A percentile compares a stretch with the other conserved stretches of the same genome.
These are phyloP conservation scores for Mycena maculata DNA, from an alignment of 768 basidiomycete genomes.

Conservation along the genomic window DNA sequence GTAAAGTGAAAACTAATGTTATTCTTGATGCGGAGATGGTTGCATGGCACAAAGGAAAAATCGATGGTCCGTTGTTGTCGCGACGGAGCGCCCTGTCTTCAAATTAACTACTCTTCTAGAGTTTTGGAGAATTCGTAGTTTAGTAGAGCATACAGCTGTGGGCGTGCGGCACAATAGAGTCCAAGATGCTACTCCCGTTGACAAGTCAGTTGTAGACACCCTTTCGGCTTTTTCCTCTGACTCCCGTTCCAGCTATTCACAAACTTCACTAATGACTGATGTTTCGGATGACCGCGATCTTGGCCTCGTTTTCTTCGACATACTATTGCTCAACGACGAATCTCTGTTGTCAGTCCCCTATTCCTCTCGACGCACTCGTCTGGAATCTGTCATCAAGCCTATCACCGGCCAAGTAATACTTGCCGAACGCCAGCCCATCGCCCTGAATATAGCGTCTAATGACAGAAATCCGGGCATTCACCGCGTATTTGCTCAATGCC, in stretches of 20 bases:
- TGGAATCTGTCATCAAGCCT: constrained; percentile 66
- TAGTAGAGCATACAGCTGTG: constrained; percentile 70
- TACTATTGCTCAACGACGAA: constrained; percentile 74
- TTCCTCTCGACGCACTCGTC: constrained; percentile 63
- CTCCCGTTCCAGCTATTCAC: constrained; percentile 40
- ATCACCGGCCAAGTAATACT: constrained; percentile 75
- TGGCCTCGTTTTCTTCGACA: constrained; percentile 89
- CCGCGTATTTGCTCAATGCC: constrained; percentile 60
- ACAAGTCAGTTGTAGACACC: not conserved
- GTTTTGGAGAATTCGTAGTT: constrained; percentile 77
- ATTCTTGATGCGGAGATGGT: constrained; percentile 92
- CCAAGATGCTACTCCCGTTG: constrained; percentile 8
- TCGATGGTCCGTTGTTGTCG: constrained; percentile 71
- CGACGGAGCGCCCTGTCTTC: not conserved
- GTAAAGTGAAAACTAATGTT: constrained; percentile 52
- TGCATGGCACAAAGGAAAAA: constrained; percentile 72
- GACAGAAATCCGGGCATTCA: constrained; percentile 44
- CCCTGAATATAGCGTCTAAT: constrained; percentile 43
- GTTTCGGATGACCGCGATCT: constrained; percentile 63
- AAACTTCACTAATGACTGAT: constrained; percentile 47
- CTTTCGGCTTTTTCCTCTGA: constrained; percentile 27
- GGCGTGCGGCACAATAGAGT: constrained; percentile 48
- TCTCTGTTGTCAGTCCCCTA: constrained; percentile 71
- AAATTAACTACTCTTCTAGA: constrained; percentile 53
- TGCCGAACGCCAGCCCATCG: constrained; percentile 64